Evolutionary conservation across 1,139 yeast genomes (phyloP).

Genomic region (Schwanniomyces etchellsii): DNA sequence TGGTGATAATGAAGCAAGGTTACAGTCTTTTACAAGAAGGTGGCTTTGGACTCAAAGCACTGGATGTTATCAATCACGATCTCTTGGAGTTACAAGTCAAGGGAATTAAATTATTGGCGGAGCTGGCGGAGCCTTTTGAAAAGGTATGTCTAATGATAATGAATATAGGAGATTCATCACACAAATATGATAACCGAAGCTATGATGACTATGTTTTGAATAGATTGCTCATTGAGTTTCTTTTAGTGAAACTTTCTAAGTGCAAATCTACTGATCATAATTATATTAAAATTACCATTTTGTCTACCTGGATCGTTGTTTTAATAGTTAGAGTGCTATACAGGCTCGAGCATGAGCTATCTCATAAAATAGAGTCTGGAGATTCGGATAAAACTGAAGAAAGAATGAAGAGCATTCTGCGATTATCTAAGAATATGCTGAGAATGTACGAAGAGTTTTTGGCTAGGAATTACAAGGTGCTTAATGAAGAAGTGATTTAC

Average conservation of each 20-base stretch:
- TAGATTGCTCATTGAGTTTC: constrained; percentile 46
- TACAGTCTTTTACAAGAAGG: constrained; percentile 44
- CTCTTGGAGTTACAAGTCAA: constrained; percentile 25
- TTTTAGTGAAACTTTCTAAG: constrained; percentile 44
- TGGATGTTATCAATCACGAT: constrained; percentile 7
- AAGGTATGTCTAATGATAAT: constrained; percentile 61
- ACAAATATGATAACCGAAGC: constrained; percentile 1
- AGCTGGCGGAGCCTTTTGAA: constrained; percentile 66
- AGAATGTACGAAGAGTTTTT: constrained; percentile 39
- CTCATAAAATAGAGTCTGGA: constrained; percentile 4
- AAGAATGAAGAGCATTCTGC: neutral
- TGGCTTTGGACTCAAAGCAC: constrained; percentile 30
- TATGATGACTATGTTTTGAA: constrained; percentile 24
- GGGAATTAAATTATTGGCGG: constrained; percentile 64
- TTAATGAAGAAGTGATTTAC: constrained; percentile 66
- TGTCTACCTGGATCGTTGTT: constrained; percentile 85
- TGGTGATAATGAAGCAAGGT: constrained; percentile 61
- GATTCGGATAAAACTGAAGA: constrained; percentile 2
- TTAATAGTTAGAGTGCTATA: constrained; percentile 30
- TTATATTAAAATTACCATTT: constrained; percentile 50
- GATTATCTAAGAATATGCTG: constrained; percentile 5
- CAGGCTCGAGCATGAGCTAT: constrained; percentile 15
- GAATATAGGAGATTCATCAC: constrained; percentile 23
- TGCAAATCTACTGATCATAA: constrained; percentile 30
- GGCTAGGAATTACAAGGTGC: constrained; percentile 34